Percentiles rank a stretch among this genome's conserved stretches.
Conservation (phyloP, 352 stramenopile species). For the Aphanomyces invadans region DNA sequence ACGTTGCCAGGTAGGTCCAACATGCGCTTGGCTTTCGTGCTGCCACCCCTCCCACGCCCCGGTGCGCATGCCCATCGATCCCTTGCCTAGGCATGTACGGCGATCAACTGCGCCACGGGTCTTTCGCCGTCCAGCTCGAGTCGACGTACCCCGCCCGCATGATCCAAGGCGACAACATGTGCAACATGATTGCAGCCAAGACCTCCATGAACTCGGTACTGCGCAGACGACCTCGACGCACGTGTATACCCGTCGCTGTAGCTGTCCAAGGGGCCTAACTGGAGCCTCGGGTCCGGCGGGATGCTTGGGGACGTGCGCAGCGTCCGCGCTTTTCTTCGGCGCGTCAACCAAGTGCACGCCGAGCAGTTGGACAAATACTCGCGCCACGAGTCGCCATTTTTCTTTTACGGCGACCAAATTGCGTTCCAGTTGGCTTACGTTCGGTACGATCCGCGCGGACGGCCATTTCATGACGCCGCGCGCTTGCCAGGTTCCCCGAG, state of each 20-base stretch:
- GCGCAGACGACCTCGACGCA: no score
- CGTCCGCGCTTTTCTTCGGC: constrained; percentile 13
- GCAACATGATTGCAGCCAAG: constrained; percentile 12
- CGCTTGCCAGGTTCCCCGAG: constrained; percentile 18
- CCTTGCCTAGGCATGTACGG: constrained; percentile 7
- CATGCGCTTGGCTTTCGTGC: no score
- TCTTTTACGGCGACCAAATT: constrained; percentile 23
- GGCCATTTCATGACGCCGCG: no score
- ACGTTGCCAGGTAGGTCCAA: background rate
- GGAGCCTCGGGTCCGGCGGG: constrained; percentile 21
- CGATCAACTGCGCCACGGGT: constrained; percentile 9
- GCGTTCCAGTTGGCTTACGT: constrained; percentile 22
- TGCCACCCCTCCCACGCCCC: no score
- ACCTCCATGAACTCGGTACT: background rate
- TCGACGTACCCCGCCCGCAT: background rate
- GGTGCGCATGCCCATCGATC: no score
- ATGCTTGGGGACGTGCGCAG: constrained; percentile 15
- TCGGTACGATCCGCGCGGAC: no score
- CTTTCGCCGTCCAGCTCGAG: constrained; percentile 1
- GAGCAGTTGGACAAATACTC: background rate
- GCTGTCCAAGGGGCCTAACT: constrained; percentile 6
- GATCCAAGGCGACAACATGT: constrained; percentile 7
- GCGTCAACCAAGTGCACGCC: constrained; percentile 5
- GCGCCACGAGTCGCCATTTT: background rate
- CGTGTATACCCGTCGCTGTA: no score